Conservation (phyloP, 192 early-diverging fungal genomes). For the Coemansia javaensis region DNA sequence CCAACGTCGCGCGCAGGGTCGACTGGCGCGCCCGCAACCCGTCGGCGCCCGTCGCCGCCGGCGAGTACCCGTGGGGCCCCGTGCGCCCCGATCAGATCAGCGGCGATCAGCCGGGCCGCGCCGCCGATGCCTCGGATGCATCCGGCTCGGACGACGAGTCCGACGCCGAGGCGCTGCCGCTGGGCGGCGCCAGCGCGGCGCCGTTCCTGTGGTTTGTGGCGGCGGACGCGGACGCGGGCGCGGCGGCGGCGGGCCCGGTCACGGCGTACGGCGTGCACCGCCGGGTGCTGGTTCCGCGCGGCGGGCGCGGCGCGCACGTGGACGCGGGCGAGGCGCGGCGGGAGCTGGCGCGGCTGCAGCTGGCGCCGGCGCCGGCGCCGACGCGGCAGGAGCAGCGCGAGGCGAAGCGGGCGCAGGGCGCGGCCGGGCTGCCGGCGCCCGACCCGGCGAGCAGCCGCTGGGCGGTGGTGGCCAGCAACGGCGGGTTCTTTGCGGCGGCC, state of each 20-base stretch:
- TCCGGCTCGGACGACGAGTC: neutral
- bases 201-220: slow-evolving; percentile 31
- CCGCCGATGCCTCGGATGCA: no score
- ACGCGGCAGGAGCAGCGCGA: slow-evolving; percentile 13
- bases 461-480: slow-evolving; percentile 76
- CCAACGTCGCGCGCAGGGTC: slow-evolving; percentile 19
- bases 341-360: slow-evolving; percentile 27
- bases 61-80: slow-evolving; percentile 34
- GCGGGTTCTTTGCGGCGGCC: slow-evolving; percentile 87
- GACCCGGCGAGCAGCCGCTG: slow-evolving; percentile 45
- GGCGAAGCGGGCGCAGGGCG: neutral
- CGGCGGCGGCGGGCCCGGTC: neutral
- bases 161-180: neutral
- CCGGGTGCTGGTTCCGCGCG: slow-evolving; percentile 20
- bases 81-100: neutral
- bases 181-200: neutral
- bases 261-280: slow-evolving; percentile 32
- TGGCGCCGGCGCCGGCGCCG: slow-evolving; percentile 6
- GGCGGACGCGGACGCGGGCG: neutral
- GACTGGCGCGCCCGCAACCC: slow-evolving; percentile 14
- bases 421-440: neutral
- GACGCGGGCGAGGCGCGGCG: slow-evolving; percentile 10
- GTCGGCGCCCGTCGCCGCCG: neutral
- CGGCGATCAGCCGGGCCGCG: neutral
- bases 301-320: slow-evolving; percentile 16